phyloP scores from a whole-genome alignment of 1,284 basidiomycete genomes.

The Termitomyces sp. region DNA sequence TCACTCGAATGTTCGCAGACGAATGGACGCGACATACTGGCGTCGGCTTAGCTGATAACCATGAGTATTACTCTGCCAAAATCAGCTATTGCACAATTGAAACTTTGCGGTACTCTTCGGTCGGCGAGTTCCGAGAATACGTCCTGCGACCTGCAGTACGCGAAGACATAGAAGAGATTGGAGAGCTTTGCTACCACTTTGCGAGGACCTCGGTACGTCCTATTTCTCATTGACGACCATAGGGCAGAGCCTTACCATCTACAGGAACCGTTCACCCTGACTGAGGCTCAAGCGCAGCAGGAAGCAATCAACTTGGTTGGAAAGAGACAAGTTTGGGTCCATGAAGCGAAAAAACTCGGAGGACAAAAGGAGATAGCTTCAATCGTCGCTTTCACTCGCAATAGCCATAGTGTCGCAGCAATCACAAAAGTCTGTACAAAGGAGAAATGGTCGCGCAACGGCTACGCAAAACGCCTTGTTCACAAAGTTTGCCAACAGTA shows the following conservation, averaged over 20 bases:
- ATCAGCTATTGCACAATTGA: slow-evolving; percentile 48
- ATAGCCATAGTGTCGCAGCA: slow-evolving; percentile 43
- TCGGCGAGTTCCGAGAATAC: slow-evolving; percentile 25
- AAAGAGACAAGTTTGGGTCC: slow-evolving; percentile 55
- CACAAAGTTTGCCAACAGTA: slow-evolving; percentile 46
- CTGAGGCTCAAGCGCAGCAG: slow-evolving; percentile 31
- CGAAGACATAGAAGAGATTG: slow-evolving; percentile 39
- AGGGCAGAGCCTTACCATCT: slow-evolving; percentile 5
- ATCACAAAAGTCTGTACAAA: slow-evolving; percentile 67
- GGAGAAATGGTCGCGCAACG: slow-evolving; percentile 40
- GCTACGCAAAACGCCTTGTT: slow-evolving; percentile 55
- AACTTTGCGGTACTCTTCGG: slow-evolving; percentile 32
- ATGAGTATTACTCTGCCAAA: slow-evolving; percentile 56
- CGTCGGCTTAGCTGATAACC: slow-evolving; percentile 30
- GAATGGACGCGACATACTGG: slow-evolving; percentile 43
- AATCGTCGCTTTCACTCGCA: slow-evolving; percentile 59
- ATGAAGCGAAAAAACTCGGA: slow-evolving; percentile 31
- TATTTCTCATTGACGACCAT: slow-evolving; percentile 1
- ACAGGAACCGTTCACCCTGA: slow-evolving; percentile 52
- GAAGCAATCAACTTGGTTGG: slow-evolving; percentile 51
- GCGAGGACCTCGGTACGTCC: slow-evolving; percentile 50
- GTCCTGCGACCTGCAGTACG: slow-evolving; percentile 38
- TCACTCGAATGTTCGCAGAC: slow-evolving; percentile 44
- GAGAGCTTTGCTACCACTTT: slow-evolving; percentile 49
- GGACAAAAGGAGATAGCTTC: slow-evolving; percentile 43